Base-by-base conservation (phyloP, 192 early-diverging fungal genomes). In the Podila clonocystis region DNA sequence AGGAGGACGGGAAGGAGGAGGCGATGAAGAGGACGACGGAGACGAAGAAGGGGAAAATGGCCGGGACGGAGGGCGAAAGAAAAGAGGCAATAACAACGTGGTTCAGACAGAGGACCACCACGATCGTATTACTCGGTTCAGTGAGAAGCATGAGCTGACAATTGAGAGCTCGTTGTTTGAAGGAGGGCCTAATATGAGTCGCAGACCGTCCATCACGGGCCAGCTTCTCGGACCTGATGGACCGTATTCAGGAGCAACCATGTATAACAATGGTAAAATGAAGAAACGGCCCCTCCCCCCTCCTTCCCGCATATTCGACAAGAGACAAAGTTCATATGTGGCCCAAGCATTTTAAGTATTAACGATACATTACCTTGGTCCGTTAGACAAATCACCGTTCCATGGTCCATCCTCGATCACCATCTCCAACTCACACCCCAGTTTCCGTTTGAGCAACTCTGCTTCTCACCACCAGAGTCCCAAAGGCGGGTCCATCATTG, bases 401-500 rank as follows among this genome's bases (percentile, higher is more conserved):
- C 52, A 26, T 26, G 24, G 52, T 22, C 11, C 52, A 26, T 55
- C 52, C 1, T 9, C 52, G 12, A 26, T 6, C 24, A 9, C 22
- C 24, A 20, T 19, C 9, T 26, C 24, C 8, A n/a, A 6, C 8
- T 55, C 52, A n/a, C 52, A 52, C 5, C 1, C 52, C 24, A 55
- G 22, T 9, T 55, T 55, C 52, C 52, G 52, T 22, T 55, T 26
- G 24, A 55, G 52, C 22, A 55, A 55, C n/a, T 55, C 52, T 9
- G 17, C 52, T 22, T 9, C 24, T 6, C 22, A 24, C 52, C 22
- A 55, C 24, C 52, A 55, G 24, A 24, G n/a, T 22, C 22, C 52
- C 0, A 55, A 55, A 17, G 52, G 52, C 11, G 52, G 52, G 12
- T 45, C 41, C 0, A 74, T 74, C n/a, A 74, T 74, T 55, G 72